These are phyloP conservation scores for Zalaria obscura DNA, from an alignment of 2,329 filamentous ascomycete genomes.

Conservation along the genomic window DNA sequence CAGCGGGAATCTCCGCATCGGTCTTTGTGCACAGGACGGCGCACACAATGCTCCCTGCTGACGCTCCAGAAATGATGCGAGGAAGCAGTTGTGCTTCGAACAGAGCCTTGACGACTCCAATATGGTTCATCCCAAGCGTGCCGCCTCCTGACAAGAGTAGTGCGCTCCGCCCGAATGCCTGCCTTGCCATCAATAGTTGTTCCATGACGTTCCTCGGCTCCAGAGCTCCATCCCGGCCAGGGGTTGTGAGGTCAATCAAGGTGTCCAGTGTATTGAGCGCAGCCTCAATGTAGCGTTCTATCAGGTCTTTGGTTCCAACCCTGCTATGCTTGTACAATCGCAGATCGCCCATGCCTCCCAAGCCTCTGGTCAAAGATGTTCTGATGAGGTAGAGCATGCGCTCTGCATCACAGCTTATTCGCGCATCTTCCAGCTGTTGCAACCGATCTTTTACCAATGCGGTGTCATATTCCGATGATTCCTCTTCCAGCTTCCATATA, in stretches of 20 bases:
- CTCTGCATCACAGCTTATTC: conserved; percentile 54
- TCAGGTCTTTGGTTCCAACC: conserved; percentile 72
- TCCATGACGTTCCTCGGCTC: conserved; percentile 50
- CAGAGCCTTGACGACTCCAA: conserved; percentile 72
- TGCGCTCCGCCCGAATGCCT: conserved; percentile 75
- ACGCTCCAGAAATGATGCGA: conserved; percentile 76
- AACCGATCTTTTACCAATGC: conserved; percentile 56
- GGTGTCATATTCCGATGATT: conserved; percentile 58
- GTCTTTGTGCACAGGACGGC: conserved; percentile 65
- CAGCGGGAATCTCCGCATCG: conserved; percentile 59
- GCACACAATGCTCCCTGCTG: conserved; percentile 75
- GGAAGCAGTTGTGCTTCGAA: conserved; percentile 64
- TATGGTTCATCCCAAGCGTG: conserved; percentile 84
- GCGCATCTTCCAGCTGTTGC: conserved; percentile 59
- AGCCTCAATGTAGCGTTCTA: conserved; percentile 76
- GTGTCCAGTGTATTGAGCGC: conserved; percentile 60
- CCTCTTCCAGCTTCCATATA: conserved; percentile 59
- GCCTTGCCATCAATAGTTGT: conserved; percentile 55
- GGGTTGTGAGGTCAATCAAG: conserved; percentile 48
- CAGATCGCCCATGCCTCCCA: conserved; percentile 76
- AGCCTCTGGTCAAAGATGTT: conserved; percentile 63
- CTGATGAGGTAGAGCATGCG: conserved; percentile 70
- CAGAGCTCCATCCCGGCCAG: conserved; percentile 29
- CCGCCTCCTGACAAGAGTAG: conserved; percentile 73
- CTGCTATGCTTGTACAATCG: conserved; percentile 73